A percentile compares a stretch with the other conserved stretches of the same genome.
These are phyloP conservation scores for Penicillium crustosum DNA, from an alignment of 2,329 filamentous ascomycete species.

Conservation along the genomic window DNA sequence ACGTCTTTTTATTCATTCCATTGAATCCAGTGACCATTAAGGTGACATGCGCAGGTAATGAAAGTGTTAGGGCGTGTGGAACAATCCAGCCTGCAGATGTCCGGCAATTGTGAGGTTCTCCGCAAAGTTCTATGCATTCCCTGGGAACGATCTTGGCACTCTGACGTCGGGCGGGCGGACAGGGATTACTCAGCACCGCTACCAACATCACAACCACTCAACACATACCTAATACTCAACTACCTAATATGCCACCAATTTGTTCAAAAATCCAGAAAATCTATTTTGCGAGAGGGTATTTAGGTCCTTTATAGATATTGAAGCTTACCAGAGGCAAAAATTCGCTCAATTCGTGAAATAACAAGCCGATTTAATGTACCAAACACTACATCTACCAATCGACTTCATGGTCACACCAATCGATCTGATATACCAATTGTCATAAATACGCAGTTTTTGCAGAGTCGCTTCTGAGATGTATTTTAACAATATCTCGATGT, in stretches of 20 bases:
- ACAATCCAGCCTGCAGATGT: neutral
- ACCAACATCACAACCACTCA: neutral
- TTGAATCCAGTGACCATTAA: neutral
- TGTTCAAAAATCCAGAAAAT: neutral
- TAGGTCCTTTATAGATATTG: neutral
- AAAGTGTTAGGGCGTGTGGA: neutral
- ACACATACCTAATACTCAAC: neutral
- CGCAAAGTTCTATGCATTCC: neutral
- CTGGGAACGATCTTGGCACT: neutral
- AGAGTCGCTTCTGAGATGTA: accelerated
- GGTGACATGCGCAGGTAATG: neutral
- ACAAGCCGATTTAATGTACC: neutral
- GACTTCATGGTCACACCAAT: neutral
- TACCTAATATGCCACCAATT: neutral
- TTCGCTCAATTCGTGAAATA: neutral
- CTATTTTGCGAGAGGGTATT: too few species aligned
- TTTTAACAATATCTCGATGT: neutral
- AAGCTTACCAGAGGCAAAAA: too few species aligned
- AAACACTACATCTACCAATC: neutral
- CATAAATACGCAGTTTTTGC: neutral
- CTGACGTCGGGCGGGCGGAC: neutral
- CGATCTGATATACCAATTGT: neutral
- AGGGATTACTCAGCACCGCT: neutral
- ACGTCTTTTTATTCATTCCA: neutral
- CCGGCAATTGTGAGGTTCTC: neutral